Evolutionary conservation across 78 protist genomes (phyloP).

Genomic region (Speleostelium caveatum): DNA sequence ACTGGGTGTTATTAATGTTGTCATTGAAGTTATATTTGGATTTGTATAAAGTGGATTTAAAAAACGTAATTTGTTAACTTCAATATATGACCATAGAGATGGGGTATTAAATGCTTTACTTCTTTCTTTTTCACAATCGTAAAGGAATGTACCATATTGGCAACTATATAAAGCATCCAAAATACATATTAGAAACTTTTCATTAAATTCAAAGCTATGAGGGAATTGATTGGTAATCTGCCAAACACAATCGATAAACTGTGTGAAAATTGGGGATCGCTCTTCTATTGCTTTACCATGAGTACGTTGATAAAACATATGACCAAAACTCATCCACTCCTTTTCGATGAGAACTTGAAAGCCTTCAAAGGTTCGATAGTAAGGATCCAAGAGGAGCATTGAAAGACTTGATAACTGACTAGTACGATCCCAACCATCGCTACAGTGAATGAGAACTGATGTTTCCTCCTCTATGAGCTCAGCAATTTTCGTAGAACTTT

Average conservation of each 20-base stretch:
- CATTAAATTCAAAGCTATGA: conserved; percentile 91
- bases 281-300: conserved; percentile 75
- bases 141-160: conserved; percentile 81
- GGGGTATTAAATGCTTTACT: conserved; percentile 26
- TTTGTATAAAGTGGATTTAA: conserved; percentile 22
- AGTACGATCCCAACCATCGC: conserved; percentile 95
- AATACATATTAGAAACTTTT: conserved; percentile 62
- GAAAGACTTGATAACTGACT: conserved; percentile 88
- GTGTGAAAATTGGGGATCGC: conserved; percentile 93
- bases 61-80: neutral
- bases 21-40: neutral
- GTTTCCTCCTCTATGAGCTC: conserved; percentile 31
- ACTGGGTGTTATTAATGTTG: too few species aligned
- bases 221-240: conserved; percentile 91
- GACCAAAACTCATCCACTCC: conserved; percentile 96
- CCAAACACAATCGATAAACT: conserved; percentile 95
- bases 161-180: conserved; percentile 53
- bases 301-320: conserved; percentile 86
- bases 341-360: conserved; percentile 89
- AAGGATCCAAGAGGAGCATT: conserved; percentile 88
- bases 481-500: conserved; percentile 21
- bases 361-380: conserved; percentile 91
- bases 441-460: conserved; percentile 93
- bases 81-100: conserved; percentile 60
- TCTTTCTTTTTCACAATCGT: conserved; percentile 70